Conservation (phyloP, 2,329 filamentous ascomycete species). For the Colletotrichum viniferum region DNA sequence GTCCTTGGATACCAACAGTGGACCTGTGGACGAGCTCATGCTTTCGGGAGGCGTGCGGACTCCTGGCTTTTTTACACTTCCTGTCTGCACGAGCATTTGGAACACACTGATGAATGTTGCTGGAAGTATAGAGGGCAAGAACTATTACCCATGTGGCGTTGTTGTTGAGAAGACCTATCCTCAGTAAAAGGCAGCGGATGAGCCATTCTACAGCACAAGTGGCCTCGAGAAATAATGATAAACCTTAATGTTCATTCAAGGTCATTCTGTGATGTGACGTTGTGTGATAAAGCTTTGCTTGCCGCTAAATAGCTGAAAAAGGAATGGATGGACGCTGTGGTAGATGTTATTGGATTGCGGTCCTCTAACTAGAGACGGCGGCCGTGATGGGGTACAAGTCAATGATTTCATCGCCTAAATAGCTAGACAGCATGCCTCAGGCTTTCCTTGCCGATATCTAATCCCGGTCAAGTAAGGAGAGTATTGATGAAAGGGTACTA, state of each 20-base stretch:
- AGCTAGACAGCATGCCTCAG: too few relatives aligned
- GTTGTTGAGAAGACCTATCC: background rate
- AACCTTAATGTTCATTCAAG: background rate
- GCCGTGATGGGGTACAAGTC: background rate
- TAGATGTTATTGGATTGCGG: background rate
- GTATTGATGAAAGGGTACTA: background rate
- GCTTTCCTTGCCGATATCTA: background rate
- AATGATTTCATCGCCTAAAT: background rate
- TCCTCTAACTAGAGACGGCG: background rate
- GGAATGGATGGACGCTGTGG: background rate
- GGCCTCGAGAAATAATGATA: background rate
- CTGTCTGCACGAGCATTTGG: slow-evolving; percentile 7
- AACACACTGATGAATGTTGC: background rate
- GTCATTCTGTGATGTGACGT: background rate
- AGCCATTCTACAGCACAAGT: background rate
- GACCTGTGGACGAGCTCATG: background rate
- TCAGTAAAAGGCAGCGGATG: background rate
- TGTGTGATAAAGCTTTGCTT: background rate
- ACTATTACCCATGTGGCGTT: background rate
- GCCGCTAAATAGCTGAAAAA: background rate
- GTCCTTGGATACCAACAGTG: background rate
- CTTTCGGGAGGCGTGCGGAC: background rate
- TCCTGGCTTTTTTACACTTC: background rate
- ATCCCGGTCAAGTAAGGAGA: background rate
- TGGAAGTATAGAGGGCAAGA: background rate